A percentile compares a stretch with the other conserved stretches of the same genome.
These are phyloP conservation scores for Condylostoma magnum DNA, from an alignment of 169 alveolate species.

Conservation along the genomic window DNA sequence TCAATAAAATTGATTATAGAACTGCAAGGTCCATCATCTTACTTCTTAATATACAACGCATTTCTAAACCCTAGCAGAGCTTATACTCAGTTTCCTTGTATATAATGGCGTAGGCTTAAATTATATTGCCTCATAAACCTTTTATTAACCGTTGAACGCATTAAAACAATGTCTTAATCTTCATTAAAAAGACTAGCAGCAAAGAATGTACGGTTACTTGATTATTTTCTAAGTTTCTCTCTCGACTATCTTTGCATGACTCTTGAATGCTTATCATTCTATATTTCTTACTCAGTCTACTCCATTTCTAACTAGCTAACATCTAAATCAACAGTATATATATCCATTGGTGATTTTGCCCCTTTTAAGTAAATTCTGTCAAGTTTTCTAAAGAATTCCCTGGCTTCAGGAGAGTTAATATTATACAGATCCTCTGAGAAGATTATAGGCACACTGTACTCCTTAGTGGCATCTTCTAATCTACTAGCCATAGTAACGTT, in stretches of 20 bases:
- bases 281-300: too few relatives aligned
- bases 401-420: conserved; percentile 43
- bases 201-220: too few relatives aligned
- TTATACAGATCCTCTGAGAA: conserved; percentile 59
- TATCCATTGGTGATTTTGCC: conserved; percentile 82
- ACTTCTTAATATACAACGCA: too few relatives aligned
- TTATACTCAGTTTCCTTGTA: conserved; percentile 60
- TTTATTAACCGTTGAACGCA: conserved; percentile 32
- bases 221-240: too few relatives aligned
- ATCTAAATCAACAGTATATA: conserved; percentile 86
- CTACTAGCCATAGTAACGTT: conserved; percentile 89
- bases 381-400: conserved; percentile 79
- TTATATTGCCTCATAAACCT: conserved; percentile 39
- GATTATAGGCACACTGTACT: conserved; percentile 82
- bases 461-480: conserved; percentile 92
- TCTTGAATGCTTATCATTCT: too few relatives aligned
- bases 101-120: conserved; percentile 46
- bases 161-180: conserved; percentile 52
- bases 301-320: conserved; percentile 38
- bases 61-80: conserved; percentile 46
- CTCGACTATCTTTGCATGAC: too few relatives aligned
- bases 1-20: too few relatives aligned
- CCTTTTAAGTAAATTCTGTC: conserved; percentile 94
- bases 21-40: too few relatives aligned
- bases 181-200: conserved; percentile 25